phyloP scores from a whole-genome alignment of 192 early-diverging fungal genomes.

The Podila clonocystis region DNA sequence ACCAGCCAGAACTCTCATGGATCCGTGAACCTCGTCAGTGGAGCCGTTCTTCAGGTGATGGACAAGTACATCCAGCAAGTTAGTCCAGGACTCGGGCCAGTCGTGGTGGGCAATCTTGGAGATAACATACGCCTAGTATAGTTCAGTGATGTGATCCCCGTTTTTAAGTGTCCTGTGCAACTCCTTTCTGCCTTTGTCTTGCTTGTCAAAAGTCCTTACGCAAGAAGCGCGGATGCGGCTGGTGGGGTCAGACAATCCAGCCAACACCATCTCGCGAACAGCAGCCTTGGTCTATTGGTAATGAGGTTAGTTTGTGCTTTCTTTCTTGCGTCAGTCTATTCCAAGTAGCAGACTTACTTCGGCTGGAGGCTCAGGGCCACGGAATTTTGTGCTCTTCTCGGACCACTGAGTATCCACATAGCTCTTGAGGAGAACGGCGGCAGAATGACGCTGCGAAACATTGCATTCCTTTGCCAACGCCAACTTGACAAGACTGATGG shows the following conservation, averaged over 20 bases:
- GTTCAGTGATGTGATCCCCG: neutral
- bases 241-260: constrained; percentile 66
- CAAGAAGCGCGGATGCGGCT: constrained; percentile 71
- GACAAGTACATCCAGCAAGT: constrained; percentile 83
- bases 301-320: neutral
- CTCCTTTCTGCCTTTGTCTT: neutral
- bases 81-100: constrained; percentile 95
- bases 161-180: neutral
- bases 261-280: constrained; percentile 65
- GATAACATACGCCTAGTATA: constrained; percentile 78
- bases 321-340: neutral
- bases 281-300: constrained; percentile 62
- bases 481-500: constrained; percentile 74
- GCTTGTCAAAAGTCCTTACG: constrained; percentile 45
- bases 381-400: constrained; percentile 59
- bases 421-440: constrained; percentile 77
- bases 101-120: constrained; percentile 92
- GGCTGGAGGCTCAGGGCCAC: constrained; percentile 68
- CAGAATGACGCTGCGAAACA: constrained; percentile 72
- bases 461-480: constrained; percentile 68
- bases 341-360: constrained; percentile 45
- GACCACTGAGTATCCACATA: constrained; percentile 85
- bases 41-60: constrained; percentile 69
- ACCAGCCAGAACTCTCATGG: constrained; percentile 83
- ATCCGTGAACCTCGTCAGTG: constrained; percentile 82